phyloP scores from a whole-genome alignment of 2,329 filamentous ascomycete genomes.

The Fusarium verrucosum region DNA sequence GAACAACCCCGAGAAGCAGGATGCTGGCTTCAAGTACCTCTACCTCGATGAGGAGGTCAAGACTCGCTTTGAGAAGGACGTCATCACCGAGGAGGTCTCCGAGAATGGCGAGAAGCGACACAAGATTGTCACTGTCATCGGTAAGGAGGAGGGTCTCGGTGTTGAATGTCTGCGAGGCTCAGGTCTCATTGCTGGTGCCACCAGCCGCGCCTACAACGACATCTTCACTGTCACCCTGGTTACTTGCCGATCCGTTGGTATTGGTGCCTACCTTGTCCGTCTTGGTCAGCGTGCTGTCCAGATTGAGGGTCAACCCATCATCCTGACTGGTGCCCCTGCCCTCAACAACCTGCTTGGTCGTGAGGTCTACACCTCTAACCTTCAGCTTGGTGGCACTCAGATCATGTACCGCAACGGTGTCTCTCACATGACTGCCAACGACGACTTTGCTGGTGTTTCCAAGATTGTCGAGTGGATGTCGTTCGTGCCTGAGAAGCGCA shows the following conservation, averaged over 20 bases:
- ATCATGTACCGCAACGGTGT: constrained; percentile 99
- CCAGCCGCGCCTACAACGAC: constrained; percentile 95
- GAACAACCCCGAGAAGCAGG: constrained; percentile 84
- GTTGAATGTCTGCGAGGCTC: constrained; percentile 97
- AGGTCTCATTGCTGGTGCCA: constrained; percentile 97
- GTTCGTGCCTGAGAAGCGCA: constrained; percentile 95
- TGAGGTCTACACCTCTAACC: constrained; percentile 98
- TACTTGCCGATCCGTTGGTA: constrained; percentile 98
- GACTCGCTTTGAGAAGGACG: constrained; percentile 80
- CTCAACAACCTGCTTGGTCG: constrained; percentile 98
- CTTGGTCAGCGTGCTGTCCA: constrained; percentile 98
- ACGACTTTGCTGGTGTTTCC: constrained; percentile 97
- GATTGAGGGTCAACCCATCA: constrained; percentile 98
- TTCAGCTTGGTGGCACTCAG: constrained; percentile 99
- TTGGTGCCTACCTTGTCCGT: constrained; percentile 97
- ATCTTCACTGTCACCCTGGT: constrained; percentile 99
- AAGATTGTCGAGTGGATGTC: constrained; percentile 99
- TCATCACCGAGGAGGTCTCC: constrained; percentile 82
- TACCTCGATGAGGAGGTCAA: constrained; percentile 90
- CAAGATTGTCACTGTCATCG: constrained; percentile 93
- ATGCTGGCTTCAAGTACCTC: constrained; percentile 94
- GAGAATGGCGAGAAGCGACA: constrained; percentile 91
- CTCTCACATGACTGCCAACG: constrained; percentile 96
- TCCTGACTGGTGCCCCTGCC: constrained; percentile 94
- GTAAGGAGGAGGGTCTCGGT: constrained; percentile 93